phyloP scores from a whole-genome alignment of 306 rosid species.

The Ammopiptanthus mongolicus region DNA sequence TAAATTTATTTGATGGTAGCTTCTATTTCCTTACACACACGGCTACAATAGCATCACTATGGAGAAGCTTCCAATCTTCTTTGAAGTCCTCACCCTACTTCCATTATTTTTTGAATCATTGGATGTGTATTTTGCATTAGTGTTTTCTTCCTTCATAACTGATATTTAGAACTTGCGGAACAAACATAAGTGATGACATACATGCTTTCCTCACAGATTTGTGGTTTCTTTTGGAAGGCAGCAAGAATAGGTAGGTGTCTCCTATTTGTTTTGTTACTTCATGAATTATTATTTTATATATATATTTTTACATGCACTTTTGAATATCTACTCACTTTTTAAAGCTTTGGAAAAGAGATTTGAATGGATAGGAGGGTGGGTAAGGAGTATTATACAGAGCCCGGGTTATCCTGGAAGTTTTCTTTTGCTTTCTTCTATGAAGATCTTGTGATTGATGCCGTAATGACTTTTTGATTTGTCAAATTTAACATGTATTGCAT shows the following conservation, averaged over 20 bases:
- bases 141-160: neutral
- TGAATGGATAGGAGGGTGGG: neutral
- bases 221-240: constrained; percentile 78
- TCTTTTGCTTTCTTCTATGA: neutral
- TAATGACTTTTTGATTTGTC: neutral
- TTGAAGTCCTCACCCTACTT: too few relatives aligned
- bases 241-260: constrained; percentile 54
- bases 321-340: neutral
- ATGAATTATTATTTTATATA: neutral
- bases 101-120: neutral
- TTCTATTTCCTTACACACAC: too few relatives aligned
- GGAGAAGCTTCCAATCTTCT: too few relatives aligned
- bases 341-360: neutral
- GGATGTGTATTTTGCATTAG: constrained; percentile 6
- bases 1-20: too few relatives aligned
- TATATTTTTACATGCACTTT: neutral
- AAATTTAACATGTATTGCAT: neutral
- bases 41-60: too few relatives aligned
- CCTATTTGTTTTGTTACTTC: neutral
- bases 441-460: neutral
- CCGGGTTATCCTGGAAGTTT: neutral
- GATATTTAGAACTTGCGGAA: neutral
- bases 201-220: constrained; percentile 41
- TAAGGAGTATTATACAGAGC: neutral
- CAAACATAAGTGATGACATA: neutral